Evolutionary conservation across 202 grass and related monocot genomes (phyloP), one percentile per base, ranked within the genome.

Genomic region (Cymbopogon flexuosus): DNA sequence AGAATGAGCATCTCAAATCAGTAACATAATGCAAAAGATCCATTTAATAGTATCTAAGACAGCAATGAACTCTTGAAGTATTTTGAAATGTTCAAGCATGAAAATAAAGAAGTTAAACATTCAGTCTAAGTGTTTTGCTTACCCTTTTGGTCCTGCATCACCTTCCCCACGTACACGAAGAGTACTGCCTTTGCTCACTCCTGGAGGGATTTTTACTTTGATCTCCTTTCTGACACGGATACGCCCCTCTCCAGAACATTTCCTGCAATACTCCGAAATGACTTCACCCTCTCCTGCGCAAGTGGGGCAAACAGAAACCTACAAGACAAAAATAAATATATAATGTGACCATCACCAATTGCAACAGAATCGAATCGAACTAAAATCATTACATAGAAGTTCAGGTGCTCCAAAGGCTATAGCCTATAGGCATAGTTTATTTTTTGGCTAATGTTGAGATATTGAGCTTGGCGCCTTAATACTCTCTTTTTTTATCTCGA

Each of bases 91-190:
- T 74, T 75, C 30, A 59, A 33, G 35, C 42, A 81, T 13, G 39
- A 73, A 72, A 61, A 85, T 64, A 77, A 63, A 31, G 10, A 79
- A 41, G 62, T 3, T 33, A 75, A 84, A 81, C 23, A 68, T 33
- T 56, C 47, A 31, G 52, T 84, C 73, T 62, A 68, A 19, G 75
- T 75, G 58, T 13, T 78, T 67, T 43, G 24, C 72, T 81, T 94
- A 98, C 95, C 90, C 95, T 94, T 91, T 98, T 23, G 88, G 95
- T 82, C 95, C 95, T 6, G 90, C 95, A 78, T 98, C 95, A 86
- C 95, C 95, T 93, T 98, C 95, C 81, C 95, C 90, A 61, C 92
- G 90, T 79, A 98, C 92, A 86, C 95, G 95, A 86, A 98, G 95
- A 68, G 92, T 98, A 77, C 95, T 98, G 76, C 95, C 95, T 87